Evolutionary conservation across 345 rosid genomes (phyloP).

Genomic region (Tarenaya hassleriana): DNA sequence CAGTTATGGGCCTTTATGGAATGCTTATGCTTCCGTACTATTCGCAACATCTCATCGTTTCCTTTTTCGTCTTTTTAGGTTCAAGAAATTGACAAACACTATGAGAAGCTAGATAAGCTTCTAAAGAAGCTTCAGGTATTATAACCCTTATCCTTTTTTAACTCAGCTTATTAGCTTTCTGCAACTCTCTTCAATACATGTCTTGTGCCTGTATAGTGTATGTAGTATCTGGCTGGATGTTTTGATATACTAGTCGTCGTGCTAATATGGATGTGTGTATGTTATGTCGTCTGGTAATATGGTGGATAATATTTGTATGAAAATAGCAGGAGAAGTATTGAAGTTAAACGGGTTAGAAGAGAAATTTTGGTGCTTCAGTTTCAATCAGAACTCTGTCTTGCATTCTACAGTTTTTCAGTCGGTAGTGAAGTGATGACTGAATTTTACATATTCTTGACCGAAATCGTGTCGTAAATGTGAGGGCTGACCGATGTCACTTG

Average conservation of each 20-base stretch:
- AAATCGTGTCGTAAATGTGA: not conserved
- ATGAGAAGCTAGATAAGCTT: constrained; percentile 69
- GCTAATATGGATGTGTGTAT: not conserved
- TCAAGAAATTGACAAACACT: constrained; percentile 81
- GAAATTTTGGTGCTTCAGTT: too few species aligned
- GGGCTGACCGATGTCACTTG: not conserved
- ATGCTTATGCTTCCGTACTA: not conserved
- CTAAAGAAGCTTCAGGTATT: constrained; percentile 86
- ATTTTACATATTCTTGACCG: too few species aligned
- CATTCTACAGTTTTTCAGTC: not conserved
- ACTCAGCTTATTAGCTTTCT: not conserved
- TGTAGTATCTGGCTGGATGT: not conserved
- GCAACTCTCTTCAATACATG: not conserved
- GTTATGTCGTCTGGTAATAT: too few species aligned
- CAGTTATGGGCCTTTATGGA: not conserved
- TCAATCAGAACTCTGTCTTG: not conserved
- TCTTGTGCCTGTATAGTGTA: not conserved
- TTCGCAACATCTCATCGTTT: constrained; percentile 3
- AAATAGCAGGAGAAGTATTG: not conserved
- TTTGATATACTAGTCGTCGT: not conserved
- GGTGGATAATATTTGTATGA: not conserved
- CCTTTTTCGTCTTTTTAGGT: constrained; percentile 43
- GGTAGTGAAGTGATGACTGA: too few species aligned
- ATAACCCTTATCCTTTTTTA: not conserved
- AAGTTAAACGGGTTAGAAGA: too few species aligned